A percentile compares a stretch with the other conserved stretches of the same genome.
phyloP scores from a whole-genome alignment of 257 asterid species.

The Thymus quinquecostatus region DNA sequence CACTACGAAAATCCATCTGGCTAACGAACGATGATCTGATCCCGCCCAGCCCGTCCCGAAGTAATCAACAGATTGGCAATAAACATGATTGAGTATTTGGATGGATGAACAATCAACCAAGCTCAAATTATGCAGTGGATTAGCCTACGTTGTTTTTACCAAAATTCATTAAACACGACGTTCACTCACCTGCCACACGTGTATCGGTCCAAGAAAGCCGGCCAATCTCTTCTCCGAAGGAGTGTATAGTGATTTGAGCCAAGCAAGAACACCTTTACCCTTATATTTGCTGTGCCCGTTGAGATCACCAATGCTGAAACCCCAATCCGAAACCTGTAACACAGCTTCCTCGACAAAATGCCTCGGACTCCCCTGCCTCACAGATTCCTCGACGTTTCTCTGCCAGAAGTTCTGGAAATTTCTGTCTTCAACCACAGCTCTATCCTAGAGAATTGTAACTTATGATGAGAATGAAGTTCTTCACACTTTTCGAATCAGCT shows the following conservation, averaged over 20 bases:
- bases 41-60: too few relatives aligned
- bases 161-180: background rate
- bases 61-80: background rate
- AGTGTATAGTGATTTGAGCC: conserved; percentile 71
- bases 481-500: conserved; percentile 11
- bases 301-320: conserved; percentile 83
- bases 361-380: conserved; percentile 64
- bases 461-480: conserved; percentile 30
- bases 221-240: conserved; percentile 55
- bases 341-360: conserved; percentile 91
- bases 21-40: too few relatives aligned
- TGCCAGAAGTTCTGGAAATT: conserved; percentile 74
- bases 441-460: conserved; percentile 59
- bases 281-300: conserved; percentile 50
- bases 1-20: too few relatives aligned
- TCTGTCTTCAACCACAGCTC: conserved; percentile 58
- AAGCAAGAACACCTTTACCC: conserved; percentile 58
- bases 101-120: background rate
- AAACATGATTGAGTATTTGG: background rate
- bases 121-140: background rate
- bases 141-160: too few relatives aligned
- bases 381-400: conserved; percentile 91
- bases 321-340: conserved; percentile 87
- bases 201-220: conserved; percentile 89
- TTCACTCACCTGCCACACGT: conserved; percentile 92